phyloP scores from a whole-genome alignment of 306 rosid species.

The Vigna radiata region DNA sequence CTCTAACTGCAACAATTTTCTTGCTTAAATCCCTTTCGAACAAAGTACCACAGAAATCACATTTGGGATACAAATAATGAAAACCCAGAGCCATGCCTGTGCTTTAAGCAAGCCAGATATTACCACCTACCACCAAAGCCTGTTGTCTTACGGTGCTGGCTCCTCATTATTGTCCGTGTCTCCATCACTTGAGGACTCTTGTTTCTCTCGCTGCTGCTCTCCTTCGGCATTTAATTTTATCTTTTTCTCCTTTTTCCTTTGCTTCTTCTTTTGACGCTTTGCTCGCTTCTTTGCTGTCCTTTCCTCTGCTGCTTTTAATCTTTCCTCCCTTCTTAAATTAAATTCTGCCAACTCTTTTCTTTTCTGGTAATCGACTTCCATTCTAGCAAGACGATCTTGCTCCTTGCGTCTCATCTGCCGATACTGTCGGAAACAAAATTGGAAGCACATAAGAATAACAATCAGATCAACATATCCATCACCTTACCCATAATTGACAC shows the following conservation, averaged over 20 bases:
- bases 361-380: conserved; percentile 84
- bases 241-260: conserved; percentile 79
- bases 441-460: conserved; percentile 27
- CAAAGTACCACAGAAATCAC: conserved; percentile 27
- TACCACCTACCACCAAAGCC: conserved; percentile 23
- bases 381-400: conserved; percentile 91
- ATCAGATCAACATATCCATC: conserved; percentile 18
- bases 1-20: conserved; percentile 14
- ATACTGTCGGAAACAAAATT: conserved; percentile 62
- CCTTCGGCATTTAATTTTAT: conserved; percentile 56
- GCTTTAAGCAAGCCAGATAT: conserved; percentile 21
- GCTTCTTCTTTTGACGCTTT: conserved; percentile 91
- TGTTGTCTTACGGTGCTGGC: conserved; percentile 48
- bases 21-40: conserved; percentile 15
- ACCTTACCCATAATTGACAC: conserved; percentile 24
- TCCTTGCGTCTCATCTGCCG: conserved; percentile 97
- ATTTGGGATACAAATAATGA: conserved; percentile 21
- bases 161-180: conserved; percentile 67
- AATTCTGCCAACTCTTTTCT: conserved; percentile 85
- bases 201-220: conserved; percentile 54
- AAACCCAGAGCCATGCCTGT: conserved; percentile 19
- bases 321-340: conserved; percentile 82
- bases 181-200: conserved; percentile 66
- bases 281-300: conserved; percentile 82
- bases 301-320: conserved; percentile 86